Evolutionary conservation across 2,329 filamentous ascomycete species (phyloP).

Genomic region (Chaetomium strumarium): DNA sequence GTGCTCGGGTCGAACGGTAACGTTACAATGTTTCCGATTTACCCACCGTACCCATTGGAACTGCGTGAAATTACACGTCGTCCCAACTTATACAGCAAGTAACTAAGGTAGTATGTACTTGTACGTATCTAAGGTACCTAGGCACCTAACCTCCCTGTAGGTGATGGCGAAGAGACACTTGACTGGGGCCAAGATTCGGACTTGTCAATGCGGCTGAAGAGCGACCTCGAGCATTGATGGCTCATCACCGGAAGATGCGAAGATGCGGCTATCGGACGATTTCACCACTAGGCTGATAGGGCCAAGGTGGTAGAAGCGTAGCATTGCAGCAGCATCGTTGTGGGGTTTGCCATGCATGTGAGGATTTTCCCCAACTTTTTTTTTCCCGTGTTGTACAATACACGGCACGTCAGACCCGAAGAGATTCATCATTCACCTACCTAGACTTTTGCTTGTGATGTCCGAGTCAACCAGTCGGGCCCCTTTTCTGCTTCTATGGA

Average conservation of each 20-base stretch:
- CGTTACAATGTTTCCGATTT: too few species aligned
- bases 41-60: too few species aligned
- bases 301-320: conserved; percentile 6
- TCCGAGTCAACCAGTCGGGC: neutral
- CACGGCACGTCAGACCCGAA: neutral
- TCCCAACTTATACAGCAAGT: too few species aligned
- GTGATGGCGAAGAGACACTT: neutral
- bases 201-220: conserved; percentile 1
- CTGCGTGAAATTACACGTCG: too few species aligned
- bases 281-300: neutral
- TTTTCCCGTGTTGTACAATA: neutral
- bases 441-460: too few species aligned
- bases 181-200: neutral
- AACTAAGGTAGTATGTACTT: too few species aligned
- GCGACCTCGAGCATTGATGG: neutral
- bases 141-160: too few species aligned
- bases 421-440: neutral
- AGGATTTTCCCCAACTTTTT: neutral
- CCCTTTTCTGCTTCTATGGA: neutral
- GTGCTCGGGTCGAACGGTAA: too few species aligned
- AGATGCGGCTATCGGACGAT: conserved; percentile 3
- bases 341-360: conserved; percentile 1
- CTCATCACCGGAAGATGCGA: neutral
- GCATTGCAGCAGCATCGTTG: conserved; percentile 13
- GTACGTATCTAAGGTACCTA: too few species aligned